Evolutionary conservation across 1,284 basidiomycete genomes (phyloP), one percentile per base, ranked within the genome.

Genomic region (Sanghuangporus baumii): DNA sequence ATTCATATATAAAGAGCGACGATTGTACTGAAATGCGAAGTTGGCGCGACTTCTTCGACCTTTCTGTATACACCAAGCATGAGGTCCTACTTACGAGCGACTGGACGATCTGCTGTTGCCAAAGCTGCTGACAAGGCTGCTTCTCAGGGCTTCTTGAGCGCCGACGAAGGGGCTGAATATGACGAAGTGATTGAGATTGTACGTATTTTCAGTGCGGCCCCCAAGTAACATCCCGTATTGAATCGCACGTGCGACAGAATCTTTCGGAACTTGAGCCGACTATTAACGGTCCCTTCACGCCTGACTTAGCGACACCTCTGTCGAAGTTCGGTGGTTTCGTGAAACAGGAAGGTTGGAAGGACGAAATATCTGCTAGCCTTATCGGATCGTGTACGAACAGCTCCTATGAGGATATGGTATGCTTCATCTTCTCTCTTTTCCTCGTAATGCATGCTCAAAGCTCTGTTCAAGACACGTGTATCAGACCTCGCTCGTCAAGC

Each of bases 321-420:
- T 97, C 95, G 47, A 87, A 90, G 71, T 99, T 99, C 72, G 89
- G 87, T 40, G 71, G 79, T 2, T 88, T 96, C 71, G 81, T 98
- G 54, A 81, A 88, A 74, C 84, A 89, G 66, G 89, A 93, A 73
- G 89, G 89, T 26, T 98, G 94, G 90, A 93, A 94, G 72, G 94
- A 96, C 69, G 89, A 92, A 74, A 79, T 99, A 60, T 91, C 92
- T 31, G 96, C 95, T 31, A 89, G 87, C 43, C 81, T 98, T 40
- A 99, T 99, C 71, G 97, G 97, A 23, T 96, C 94, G 48, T 99
- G 97, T 76, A 99, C 97, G 48, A 99, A 99, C 77, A 96, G 93
- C 66, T 96, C 93, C 8, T 98, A 98, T 71, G 92, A 96, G 74
- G 94, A 96, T 73, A 92, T 96, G 93, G 93, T 89, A 70, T 60